Base-by-base conservation (phyloP, 2,329 filamentous ascomycete species). In the Chrysoporthe austroafricana region DNA sequence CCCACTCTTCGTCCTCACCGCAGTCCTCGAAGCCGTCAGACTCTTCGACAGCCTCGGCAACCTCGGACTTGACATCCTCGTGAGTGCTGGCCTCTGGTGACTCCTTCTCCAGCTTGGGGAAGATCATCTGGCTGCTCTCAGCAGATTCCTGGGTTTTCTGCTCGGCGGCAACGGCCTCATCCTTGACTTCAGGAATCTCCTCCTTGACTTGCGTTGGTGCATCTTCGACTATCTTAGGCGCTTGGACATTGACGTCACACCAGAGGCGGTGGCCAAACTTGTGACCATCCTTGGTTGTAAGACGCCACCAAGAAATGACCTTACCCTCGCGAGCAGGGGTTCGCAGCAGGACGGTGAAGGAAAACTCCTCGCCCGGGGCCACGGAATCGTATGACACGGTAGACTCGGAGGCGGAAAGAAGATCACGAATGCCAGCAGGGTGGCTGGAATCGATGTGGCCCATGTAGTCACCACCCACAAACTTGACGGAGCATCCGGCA, bases 401-500 rank as follows among this genome's bases (percentile, higher is more conserved):
- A 76, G 92, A 97, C 82, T 96, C 91, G 66, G 90, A 92, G 64
- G 94, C 93, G 44, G 88, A 88, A 48, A 89, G 86, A 67, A 97
- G 89, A 73, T 94, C 90, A 50, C 86, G 85, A 66, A 93, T 88
- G 72, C 91, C 92, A n/a, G 91, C 89, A 34, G 94, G 92, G 74
- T 91, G 91, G 70, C 85, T 86, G 63, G 91, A 89, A 77, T 97
- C 92, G 65, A 97, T 86, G 72, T 94, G 91, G 73, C 96, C 93
- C 96, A 99, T 98, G 80, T 95, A 94, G 78, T 98, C 95, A 62
- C 96, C 96, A 67, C 95, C 94, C 68, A 96, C 91, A 75, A 93
- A 97, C 79, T 92, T 93, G 73, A 98, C 92, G 66, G 90, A 91
- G 83, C 93, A 97, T 70, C 94, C 96, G 66, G 90, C 88, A 48